Evolutionary conservation across 192 early-diverging fungal genomes (phyloP), one percentile per base, ranked within the genome.

Genomic region (Glomus cerebriforme): DNA sequence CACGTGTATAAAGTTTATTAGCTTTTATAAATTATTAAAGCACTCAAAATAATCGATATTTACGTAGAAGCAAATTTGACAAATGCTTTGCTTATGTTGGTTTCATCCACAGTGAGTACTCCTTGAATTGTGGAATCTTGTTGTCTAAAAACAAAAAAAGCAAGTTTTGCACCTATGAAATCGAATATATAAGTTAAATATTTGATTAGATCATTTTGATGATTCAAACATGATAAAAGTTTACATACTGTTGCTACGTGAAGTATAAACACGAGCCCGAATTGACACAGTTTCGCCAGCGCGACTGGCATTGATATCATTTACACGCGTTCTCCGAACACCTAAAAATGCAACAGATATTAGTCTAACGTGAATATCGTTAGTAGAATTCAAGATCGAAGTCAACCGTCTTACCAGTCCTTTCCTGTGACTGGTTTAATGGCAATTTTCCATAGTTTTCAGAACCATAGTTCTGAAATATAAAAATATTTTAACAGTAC

Each of bases 131-230:
- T 99, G 54, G 87, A 86, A 39, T 90, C 90, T 64, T 89, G 86
- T 84, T 98, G 96, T 68, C 98, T 93, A 75, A 99, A 85, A 32
- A 92, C 92, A 75, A 99, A 84, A 85, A 99, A 99, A 81, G 92
- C 93, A 87, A 95, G 91, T 84, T 96, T 96, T 79, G 85, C 83
- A 35, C 92, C 91, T 91, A 69, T 45, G 19, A 43, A 64, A 63
- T 34, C n/a, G 15, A 47, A 67, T 27, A 64, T 24, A 24, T 31
- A 9, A 66, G 10, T 3, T 37, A 27, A 19, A 45, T 15, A 31
- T 69, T 37, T 1, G 26, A 31, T 47, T 34, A 37, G 39, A 43
- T 64, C 10, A 49, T 43, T 43, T 43, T 43, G 12, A 43, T 43
- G 0, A 63, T 47, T 65, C 26, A n/a, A 35, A 29, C 31, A 47